Percentiles rank a stretch among this genome's conserved stretches.
These are phyloP conservation scores for Phytophthora capsici DNA, from an alignment of 352 stramenopile genomes.

Conservation along the genomic window DNA sequence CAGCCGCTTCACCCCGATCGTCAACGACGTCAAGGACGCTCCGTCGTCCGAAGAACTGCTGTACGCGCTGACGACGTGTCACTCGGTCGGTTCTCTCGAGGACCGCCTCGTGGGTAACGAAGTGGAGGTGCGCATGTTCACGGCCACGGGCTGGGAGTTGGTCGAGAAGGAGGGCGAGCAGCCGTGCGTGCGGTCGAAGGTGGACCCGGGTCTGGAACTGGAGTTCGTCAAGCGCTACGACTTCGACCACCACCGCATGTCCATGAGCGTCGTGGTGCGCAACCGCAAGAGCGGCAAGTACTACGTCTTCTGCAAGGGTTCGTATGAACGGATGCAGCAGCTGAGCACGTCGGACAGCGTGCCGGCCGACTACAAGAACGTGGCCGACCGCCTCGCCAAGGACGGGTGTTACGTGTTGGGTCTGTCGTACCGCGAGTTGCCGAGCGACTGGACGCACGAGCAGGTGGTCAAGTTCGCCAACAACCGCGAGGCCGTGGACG, in stretches of 20 bases:
- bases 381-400: conserved; percentile 44
- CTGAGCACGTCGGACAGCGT: conserved; percentile 51
- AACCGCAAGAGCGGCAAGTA: conserved; percentile 57
- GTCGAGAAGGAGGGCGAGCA: conserved; percentile 55
- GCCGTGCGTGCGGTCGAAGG: conserved; percentile 48
- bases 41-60: conserved; percentile 46
- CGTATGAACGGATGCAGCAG: conserved; percentile 78
- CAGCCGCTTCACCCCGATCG: conserved; percentile 31
- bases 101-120: conserved; percentile 83
- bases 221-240: conserved; percentile 91
- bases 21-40: conserved; percentile 64
- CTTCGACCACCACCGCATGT: conserved; percentile 93
- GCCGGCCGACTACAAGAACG: conserved; percentile 59
- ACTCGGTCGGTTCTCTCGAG: conserved; percentile 78
- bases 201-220: conserved; percentile 44
- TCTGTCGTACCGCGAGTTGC: conserved; percentile 51
- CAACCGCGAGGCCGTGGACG: conserved; percentile 78
- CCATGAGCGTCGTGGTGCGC: conserved; percentile 89
- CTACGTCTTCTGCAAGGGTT: conserved; percentile 91
- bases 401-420: conserved; percentile 84
- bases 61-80: conserved; percentile 81
- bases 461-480: conserved; percentile 32
- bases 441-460: conserved; percentile 37
- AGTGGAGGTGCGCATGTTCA: conserved; percentile 84
- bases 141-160: conserved; percentile 60